Evolutionary conservation across 73 alveolate species (phyloP).

Genomic region (Paramecium biaurelia): DNA sequence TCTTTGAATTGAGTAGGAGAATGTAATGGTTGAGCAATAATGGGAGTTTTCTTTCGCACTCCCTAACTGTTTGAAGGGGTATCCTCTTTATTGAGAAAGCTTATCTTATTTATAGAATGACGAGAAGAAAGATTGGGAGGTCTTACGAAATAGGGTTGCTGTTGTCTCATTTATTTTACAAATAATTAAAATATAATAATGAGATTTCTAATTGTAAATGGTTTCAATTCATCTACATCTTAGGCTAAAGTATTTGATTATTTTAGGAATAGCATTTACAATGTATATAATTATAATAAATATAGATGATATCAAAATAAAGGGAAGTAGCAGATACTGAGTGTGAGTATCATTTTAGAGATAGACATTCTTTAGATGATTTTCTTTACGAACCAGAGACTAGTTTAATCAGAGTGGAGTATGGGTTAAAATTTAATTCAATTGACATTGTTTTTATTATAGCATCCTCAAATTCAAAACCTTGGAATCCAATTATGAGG

Average conservation of each 20-base stretch:
- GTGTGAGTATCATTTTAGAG: slow-evolving; percentile 54
- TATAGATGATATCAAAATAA: slow-evolving; percentile 21
- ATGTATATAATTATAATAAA: not conserved
- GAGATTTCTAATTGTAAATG: slow-evolving; percentile 41
- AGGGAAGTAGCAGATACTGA: slow-evolving; percentile 57
- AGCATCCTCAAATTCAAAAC: slow-evolving; percentile 43
- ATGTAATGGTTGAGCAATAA: not conserved
- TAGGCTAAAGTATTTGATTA: not conserved
- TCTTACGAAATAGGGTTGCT: slow-evolving; percentile 1
- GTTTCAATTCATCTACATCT: not conserved
- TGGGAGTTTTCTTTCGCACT: not conserved
- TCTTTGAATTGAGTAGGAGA: not conserved
- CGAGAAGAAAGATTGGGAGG: not conserved
- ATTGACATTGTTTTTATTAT: slow-evolving; percentile 49
- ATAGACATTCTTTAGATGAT: slow-evolving; percentile 51
- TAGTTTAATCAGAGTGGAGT: not conserved
- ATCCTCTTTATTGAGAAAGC: not conserved
- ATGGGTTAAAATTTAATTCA: slow-evolving; percentile 45
- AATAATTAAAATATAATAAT: not conserved
- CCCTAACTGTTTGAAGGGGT: slow-evolving; percentile 16
- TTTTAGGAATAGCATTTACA: not conserved
- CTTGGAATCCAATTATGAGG: slow-evolving; percentile 49
- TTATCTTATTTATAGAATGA: not conserved
- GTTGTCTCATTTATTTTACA: not conserved
- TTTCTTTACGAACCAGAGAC: slow-evolving; percentile 57